Evolutionary conservation across 148 eudicot genomes (phyloP).

Genomic region (Vaccinium myrtillus): DNA sequence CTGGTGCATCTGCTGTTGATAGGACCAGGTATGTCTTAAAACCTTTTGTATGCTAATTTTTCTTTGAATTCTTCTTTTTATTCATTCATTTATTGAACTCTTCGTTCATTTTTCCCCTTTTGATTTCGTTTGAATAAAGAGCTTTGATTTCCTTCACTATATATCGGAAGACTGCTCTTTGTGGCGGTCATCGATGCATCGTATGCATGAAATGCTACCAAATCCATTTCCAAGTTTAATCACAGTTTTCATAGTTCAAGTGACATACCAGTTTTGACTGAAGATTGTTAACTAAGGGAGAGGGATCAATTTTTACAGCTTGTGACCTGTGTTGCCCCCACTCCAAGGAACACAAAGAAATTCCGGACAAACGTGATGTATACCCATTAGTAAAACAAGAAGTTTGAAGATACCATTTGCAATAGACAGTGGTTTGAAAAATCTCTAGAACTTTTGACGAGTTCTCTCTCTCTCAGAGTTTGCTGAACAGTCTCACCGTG

Average conservation of each 20-base stretch:
- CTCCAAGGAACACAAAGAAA: not conserved
- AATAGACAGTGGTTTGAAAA: not conserved
- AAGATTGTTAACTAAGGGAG: not conserved
- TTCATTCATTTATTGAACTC: not conserved
- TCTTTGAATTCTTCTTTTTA: not conserved
- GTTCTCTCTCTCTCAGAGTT: not conserved
- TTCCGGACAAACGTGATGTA: not conserved
- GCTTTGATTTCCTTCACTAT: not conserved
- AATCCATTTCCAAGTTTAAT: not conserved
- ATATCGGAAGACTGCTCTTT: not conserved
- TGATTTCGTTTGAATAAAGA: not conserved
- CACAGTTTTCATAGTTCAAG: not conserved
- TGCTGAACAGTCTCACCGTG: constrained; percentile 7
- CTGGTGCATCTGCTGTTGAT: constrained; percentile 99
- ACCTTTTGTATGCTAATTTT: not conserved
- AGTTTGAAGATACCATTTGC: not conserved
- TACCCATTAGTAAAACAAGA: not conserved
- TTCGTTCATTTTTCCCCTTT: not conserved
- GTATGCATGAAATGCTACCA: not conserved
- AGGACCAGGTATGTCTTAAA: constrained; percentile 67
- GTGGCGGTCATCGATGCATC: not conserved
- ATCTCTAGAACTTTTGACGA: not conserved
- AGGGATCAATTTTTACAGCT: not conserved
- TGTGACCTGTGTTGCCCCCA: not conserved
- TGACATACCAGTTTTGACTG: not conserved